A percentile compares a stretch with the other conserved stretches of the same genome.
These are phyloP conservation scores for Nemania serpens DNA, from an alignment of 2,329 filamentous ascomycete genomes.

Conservation along the genomic window DNA sequence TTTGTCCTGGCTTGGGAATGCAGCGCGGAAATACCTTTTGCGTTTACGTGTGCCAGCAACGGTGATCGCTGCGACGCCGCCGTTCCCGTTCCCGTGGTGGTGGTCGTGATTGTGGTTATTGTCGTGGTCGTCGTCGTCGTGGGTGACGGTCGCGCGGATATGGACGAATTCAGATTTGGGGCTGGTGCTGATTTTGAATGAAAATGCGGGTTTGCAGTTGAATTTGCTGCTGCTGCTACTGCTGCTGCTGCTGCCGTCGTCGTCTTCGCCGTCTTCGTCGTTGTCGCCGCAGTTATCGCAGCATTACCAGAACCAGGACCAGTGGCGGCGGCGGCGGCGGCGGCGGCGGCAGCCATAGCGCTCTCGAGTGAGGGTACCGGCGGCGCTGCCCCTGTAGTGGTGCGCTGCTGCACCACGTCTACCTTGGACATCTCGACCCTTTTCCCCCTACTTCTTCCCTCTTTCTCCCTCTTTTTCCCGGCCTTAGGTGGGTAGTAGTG, in stretches of 20 bases:
- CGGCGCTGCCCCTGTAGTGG: slow-evolving; percentile 39
- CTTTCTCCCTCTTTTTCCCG: too few species aligned
- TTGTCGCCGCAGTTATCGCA: slow-evolving; percentile 9
- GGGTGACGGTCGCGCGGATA: neutral
- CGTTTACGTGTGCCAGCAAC: neutral
- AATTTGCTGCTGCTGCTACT: slow-evolving; percentile 15
- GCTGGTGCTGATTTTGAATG: neutral
- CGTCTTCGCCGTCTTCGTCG: slow-evolving; percentile 13
- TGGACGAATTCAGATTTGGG: neutral
- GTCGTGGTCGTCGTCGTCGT: slow-evolving; percentile 7
- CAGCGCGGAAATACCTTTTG: neutral
- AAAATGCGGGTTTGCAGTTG: neutral
- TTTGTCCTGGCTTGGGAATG: slow-evolving; percentile 14
- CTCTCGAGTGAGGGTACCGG: slow-evolving; percentile 39
- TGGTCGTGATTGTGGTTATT: slow-evolving; percentile 1
- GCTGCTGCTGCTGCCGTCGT: slow-evolving; percentile 8
- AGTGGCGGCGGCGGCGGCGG: slow-evolving; percentile 23
- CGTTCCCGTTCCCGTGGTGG: too few species aligned
- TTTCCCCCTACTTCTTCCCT: too few species aligned
- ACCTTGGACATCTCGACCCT: slow-evolving; percentile 42
- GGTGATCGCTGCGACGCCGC: neutral
- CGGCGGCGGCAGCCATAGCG: slow-evolving; percentile 36
- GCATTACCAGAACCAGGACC: slow-evolving; percentile 21
- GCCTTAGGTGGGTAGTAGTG: too few species aligned
- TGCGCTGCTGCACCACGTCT: slow-evolving; percentile 40